A percentile compares a stretch with the other conserved stretches of the same genome.
Conservation (phyloP, 2,329 filamentous ascomycete genomes). For the Epichloe gansuensis region DNA sequence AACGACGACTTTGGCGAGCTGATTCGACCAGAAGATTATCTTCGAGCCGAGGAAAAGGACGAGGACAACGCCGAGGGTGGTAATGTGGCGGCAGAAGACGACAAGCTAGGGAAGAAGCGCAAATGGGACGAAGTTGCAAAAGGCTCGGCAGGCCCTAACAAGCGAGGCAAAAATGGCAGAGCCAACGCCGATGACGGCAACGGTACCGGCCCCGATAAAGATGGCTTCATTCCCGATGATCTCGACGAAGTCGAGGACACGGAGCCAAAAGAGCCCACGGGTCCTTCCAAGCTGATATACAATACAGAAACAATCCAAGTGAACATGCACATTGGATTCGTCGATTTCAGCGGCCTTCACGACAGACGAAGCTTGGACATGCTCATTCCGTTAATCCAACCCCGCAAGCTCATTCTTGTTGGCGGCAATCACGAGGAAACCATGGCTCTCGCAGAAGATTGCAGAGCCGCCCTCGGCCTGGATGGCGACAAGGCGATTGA, state of each 20-base stretch:
- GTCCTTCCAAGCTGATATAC: conserved; percentile 65
- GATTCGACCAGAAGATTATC: conserved; percentile 86
- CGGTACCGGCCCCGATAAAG: conserved; percentile 21
- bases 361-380: conserved; percentile 90
- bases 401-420: conserved; percentile 87
- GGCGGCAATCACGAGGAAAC: conserved; percentile 73
- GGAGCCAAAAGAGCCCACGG: conserved; percentile 36
- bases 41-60: conserved; percentile 83
- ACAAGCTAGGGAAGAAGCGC: conserved; percentile 75
- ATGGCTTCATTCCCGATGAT: conserved; percentile 37
- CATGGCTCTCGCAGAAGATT: conserved; percentile 62
- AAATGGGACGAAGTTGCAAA: conserved; percentile 68
- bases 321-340: conserved; percentile 66
- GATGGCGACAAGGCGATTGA: conserved; percentile 43
- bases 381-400: conserved; percentile 85
- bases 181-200: conserved; percentile 32
- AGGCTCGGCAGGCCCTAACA: conserved; percentile 32
- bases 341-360: conserved; percentile 87
- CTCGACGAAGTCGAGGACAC: conserved; percentile 45
- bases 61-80: conserved; percentile 48
- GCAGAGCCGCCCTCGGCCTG: conserved; percentile 50
- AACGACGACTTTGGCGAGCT: conserved; percentile 88
- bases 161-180: conserved; percentile 41
- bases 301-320: conserved; percentile 50
- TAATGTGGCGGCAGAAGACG: conserved; percentile 32